Conservation (phyloP, 352 stramenopile species). For the Pythium sp. region DNA sequence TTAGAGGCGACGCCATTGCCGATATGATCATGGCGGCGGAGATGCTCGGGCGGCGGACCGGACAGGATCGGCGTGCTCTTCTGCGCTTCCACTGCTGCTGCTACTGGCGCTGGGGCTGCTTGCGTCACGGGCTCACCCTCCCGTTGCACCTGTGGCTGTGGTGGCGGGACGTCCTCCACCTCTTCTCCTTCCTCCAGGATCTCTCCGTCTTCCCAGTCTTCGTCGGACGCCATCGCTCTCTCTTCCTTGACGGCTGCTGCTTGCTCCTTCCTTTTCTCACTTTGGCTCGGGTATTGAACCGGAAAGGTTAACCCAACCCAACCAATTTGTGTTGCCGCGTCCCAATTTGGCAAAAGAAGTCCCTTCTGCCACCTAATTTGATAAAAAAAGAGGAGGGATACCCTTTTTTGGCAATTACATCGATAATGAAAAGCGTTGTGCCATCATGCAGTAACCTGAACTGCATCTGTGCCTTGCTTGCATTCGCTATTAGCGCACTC, state of each 20-base stretch:
- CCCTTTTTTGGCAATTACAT: too few relatives aligned
- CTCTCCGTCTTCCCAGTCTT: slow-evolving; percentile 71
- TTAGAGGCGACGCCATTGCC: neutral
- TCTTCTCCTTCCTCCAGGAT: slow-evolving; percentile 70
- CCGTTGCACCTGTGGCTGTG: slow-evolving; percentile 22
- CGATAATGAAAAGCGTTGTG: too few relatives aligned
- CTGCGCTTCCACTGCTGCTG: neutral
- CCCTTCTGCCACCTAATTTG: too few relatives aligned
- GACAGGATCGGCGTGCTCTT: slow-evolving; percentile 18
- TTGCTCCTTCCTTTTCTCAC: neutral
- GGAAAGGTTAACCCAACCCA: too few relatives aligned
- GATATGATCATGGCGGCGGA: neutral
- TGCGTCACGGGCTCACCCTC: slow-evolving; percentile 9
- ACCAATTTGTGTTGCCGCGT: too few relatives aligned
- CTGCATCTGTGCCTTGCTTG: too few relatives aligned
- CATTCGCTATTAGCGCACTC: too few relatives aligned
- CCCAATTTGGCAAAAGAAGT: too few relatives aligned
- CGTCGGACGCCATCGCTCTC: slow-evolving; percentile 22
- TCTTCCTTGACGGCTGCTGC: neutral
- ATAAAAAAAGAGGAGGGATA: too few relatives aligned
- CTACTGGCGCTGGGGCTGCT: slow-evolving; percentile 7
- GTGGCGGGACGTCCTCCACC: slow-evolving; percentile 12
- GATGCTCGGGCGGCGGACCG: neutral
- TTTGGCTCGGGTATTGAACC: too few relatives aligned
- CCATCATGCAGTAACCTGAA: too few relatives aligned